phyloP scores from a whole-genome alignment of 1,284 basidiomycete genomes.

The Sporisorium exsertum region DNA sequence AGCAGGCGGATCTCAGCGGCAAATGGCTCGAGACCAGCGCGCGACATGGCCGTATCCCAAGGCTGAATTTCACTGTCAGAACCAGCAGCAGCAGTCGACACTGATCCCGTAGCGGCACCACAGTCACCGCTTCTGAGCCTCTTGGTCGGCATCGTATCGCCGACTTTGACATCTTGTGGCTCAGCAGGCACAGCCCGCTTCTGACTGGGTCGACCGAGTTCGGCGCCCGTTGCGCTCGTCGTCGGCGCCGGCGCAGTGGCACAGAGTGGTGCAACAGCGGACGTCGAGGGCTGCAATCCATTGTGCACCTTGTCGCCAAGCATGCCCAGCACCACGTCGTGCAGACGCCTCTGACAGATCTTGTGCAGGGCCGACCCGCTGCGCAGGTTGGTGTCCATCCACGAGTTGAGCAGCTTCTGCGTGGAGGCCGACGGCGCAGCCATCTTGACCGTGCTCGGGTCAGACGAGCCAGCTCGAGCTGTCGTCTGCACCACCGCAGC shows the following conservation, averaged over 20 bases:
- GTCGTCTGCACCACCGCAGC: conserved; percentile 68
- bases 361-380: conserved; percentile 51
- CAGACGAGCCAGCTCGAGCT: conserved; percentile 22
- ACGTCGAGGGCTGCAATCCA: conserved; percentile 14
- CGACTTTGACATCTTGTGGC: neutral
- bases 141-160: conserved; percentile 8
- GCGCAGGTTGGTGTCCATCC: conserved; percentile 58
- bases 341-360: conserved; percentile 55
- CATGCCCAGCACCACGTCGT: conserved; percentile 47
- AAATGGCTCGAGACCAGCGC: conserved; percentile 57
- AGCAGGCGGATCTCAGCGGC: conserved; percentile 55
- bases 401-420: conserved; percentile 54
- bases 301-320: conserved; percentile 36
- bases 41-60: conserved; percentile 39
- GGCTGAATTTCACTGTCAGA: neutral
- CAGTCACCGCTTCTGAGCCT: conserved; percentile 11
- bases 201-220: conserved; percentile 8
- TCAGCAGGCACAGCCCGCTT: conserved; percentile 19
- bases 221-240: neutral
- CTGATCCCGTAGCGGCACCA: neutral
- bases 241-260: neutral
- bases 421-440: conserved; percentile 44
- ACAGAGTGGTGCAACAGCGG: neutral
- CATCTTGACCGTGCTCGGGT: conserved; percentile 19
- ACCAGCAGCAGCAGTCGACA: neutral